Evolutionary conservation across 2,329 filamentous ascomycete species (phyloP).

Genomic region (Dactylellina haptotyla): DNA sequence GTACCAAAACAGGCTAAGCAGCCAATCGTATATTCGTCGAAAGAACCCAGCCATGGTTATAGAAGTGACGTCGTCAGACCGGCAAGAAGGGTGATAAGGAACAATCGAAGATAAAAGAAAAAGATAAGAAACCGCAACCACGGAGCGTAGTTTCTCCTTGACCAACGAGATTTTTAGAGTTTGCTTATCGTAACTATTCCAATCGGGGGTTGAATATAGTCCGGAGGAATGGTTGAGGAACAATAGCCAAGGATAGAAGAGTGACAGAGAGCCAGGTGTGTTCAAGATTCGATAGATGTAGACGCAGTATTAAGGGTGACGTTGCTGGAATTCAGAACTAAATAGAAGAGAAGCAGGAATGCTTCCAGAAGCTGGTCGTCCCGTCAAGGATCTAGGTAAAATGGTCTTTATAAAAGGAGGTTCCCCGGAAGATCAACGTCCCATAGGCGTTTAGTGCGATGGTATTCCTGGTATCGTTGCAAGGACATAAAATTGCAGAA

Average conservation of each 20-base stretch:
- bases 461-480: slow-evolving; percentile 10
- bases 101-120: no score
- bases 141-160: slow-evolving; percentile 35
- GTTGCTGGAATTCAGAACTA: no score
- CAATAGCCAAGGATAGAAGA: not conserved
- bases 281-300: no score
- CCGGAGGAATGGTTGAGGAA: not conserved
- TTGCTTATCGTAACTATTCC: slow-evolving; percentile 5
- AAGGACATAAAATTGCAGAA: slow-evolving; percentile 26
- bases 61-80: slow-evolving; percentile 52
- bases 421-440: slow-evolving; percentile 9
- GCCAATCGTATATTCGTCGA: slow-evolving; percentile 96
- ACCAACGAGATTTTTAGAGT: slow-evolving; percentile 1
- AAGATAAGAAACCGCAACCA: slow-evolving; percentile 27
- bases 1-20: slow-evolving; percentile 96
- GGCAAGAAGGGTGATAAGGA: slow-evolving; percentile 19
- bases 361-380: not conserved
- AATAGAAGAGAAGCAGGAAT: slow-evolving; percentile 6
- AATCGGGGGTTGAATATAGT: slow-evolving; percentile 21
- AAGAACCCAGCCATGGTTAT: slow-evolving; percentile 87
- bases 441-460: slow-evolving; percentile 24
- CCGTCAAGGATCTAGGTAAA: slow-evolving; percentile 29
- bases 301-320: no score
- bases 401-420: slow-evolving; percentile 33
- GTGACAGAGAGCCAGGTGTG: not conserved